Base-by-base conservation (phyloP, 768 basidiomycete species). In the Leccinellum albellum region DNA sequence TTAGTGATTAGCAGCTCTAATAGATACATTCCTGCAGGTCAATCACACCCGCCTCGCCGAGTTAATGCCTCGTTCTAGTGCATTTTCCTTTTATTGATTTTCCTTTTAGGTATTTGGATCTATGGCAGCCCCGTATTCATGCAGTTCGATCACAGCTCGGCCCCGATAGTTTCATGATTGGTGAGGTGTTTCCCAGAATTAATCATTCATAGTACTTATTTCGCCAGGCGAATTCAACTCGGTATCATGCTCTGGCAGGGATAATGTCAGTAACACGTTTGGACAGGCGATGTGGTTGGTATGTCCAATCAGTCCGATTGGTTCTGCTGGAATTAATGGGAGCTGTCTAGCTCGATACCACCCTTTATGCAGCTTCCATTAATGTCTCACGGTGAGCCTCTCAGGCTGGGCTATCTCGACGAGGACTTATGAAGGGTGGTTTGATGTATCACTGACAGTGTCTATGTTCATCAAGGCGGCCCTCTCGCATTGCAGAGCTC, bases 211-310 rank as follows among this genome's bases (percentile, higher is more conserved):
- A 9, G 28, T 6, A 28, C 21, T 65, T 21, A 60, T 40, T 14
- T 28, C 5, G 10, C 6, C 21, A 81, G 81, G 82, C 7, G 80
- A 82, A 66, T 82, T 80, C 60, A 83, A 81, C 56, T 82, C 81
- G 0, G 79, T 82, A 12, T 81, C 80, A 5, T 82, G 80, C 55
- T 77, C 78, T 8, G 82, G 82, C 5, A 76, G 71, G 50, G 73
- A 76, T 55, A 76, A 74, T 46, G 79, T 82, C 40, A 79, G 77
- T 64, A 79, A 82, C 58, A 82, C 82, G 2, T 81, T 82, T 53
- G 81, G 82, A 26, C 82, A 82, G 59, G 77, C 80, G 12, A 70
- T 83, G 29, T 82, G 81, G 81, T 69, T 82, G 50, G 69, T 79
- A 26, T 75, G 80, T 56, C 61, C 21, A 14, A 6, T 31, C 3